These are phyloP conservation scores for Endocladia muricata DNA, from an alignment of 31 red algal species.

Conservation along the genomic window DNA sequence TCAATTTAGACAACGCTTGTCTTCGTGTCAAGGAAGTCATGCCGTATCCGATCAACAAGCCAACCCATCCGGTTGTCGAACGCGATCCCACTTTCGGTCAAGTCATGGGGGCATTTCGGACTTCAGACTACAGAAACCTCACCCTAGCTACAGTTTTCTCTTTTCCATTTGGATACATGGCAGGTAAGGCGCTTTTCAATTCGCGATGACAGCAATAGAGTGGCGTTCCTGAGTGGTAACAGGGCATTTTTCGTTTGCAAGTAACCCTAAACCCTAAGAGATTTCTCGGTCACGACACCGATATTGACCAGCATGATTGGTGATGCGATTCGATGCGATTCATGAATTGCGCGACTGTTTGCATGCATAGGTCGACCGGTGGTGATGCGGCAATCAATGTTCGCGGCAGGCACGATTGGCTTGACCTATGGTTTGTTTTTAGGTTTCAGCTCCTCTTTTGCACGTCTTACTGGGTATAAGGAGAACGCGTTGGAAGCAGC, in stretches of 20 bases:
- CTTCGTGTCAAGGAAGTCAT: too few relatives aligned
- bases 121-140: constrained; percentile 51
- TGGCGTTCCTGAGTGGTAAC: background rate
- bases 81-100: constrained; percentile 50
- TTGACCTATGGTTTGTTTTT: constrained; percentile 46
- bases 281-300: too few relatives aligned
- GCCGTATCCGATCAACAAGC: constrained; percentile 48
- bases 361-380: constrained; percentile 62
- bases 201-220: too few relatives aligned
- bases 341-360: too few relatives aligned
- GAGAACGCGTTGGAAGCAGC: constrained; percentile 49
- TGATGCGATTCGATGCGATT: too few relatives aligned
- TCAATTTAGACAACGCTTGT: too few relatives aligned
- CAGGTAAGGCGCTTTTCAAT: constrained; percentile 48
- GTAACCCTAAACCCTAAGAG: background rate
- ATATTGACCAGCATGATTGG: too few relatives aligned
- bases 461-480: constrained; percentile 54
- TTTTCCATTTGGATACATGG: constrained; percentile 61
- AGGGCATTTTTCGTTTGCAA: background rate
- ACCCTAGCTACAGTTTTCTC: constrained; percentile 39
- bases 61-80: constrained; percentile 43
- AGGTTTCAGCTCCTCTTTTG: constrained; percentile 52
- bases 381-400: constrained; percentile 70
- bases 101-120: constrained; percentile 46
- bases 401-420: constrained; percentile 32